Conservation (phyloP, 768 basidiomycete genomes). For the Macrolepiota fuliginosa region DNA sequence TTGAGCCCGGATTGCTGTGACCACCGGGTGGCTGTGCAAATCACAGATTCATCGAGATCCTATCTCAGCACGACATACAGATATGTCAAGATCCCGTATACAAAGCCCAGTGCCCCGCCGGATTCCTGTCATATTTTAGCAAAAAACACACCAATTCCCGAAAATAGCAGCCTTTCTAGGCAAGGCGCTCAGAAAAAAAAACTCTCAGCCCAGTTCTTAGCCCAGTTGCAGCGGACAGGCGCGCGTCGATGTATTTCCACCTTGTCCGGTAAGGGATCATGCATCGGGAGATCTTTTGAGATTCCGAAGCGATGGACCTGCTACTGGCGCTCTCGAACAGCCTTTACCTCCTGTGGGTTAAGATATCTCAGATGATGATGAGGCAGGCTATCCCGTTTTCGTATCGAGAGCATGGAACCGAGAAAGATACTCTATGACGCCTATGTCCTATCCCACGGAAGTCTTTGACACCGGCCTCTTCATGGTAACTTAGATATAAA, state of each 20-base stretch:
- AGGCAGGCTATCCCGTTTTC: slow-evolving; percentile 1
- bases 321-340: slow-evolving; percentile 25
- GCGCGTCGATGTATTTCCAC: slow-evolving; percentile 1
- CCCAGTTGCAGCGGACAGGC: background rate
- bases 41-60: slow-evolving; percentile 15
- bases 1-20: slow-evolving; percentile 17
- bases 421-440: slow-evolving; percentile 5
- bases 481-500: slow-evolving; percentile 6
- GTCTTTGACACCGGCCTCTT: background rate
- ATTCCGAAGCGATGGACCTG: slow-evolving; percentile 24
- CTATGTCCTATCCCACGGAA: background rate
- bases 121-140: slow-evolving; percentile 1
- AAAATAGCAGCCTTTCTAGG: background rate
- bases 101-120: slow-evolving; percentile 30
- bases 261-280: background rate
- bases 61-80: slow-evolving; percentile 16
- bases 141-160: background rate
- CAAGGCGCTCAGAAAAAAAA: background rate
- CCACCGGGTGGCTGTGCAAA: slow-evolving; percentile 20
- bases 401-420: slow-evolving; percentile 1
- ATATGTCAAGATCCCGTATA: slow-evolving; percentile 17
- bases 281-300: slow-evolving; percentile 23
- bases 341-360: slow-evolving; percentile 28
- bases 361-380: slow-evolving; percentile 8
- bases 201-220: background rate